These are phyloP conservation scores for Vigna reflexopilosa DNA, from an alignment of 306 rosid species.

Conservation along the genomic window DNA sequence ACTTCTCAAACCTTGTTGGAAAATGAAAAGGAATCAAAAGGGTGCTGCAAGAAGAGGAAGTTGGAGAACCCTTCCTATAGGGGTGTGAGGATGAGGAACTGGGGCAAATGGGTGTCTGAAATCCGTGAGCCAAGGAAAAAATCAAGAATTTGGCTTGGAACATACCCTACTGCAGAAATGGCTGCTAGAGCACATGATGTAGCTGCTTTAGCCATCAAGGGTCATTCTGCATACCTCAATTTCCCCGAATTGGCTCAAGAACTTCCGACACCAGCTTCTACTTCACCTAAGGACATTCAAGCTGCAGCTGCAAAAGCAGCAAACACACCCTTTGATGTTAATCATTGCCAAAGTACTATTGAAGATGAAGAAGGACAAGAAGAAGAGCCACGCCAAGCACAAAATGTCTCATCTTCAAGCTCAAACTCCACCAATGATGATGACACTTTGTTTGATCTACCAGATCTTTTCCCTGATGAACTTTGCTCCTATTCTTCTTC, in stretches of 20 bases:
- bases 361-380: neutral
- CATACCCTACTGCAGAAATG: conserved; percentile 86
- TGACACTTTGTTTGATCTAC: conserved; percentile 78
- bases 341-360: neutral
- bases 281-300: conserved; percentile 84
- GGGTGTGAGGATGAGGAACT: conserved; percentile 81
- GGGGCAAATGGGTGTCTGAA: conserved; percentile 97
- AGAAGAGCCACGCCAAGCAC: conserved; percentile 42
- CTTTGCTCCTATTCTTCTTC: conserved; percentile 57
- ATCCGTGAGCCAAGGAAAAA: conserved; percentile 91
- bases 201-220: conserved; percentile 87
- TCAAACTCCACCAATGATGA: conserved; percentile 55
- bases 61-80: conserved; percentile 55
- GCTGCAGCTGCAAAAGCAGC: conserved; percentile 88
- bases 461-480: conserved; percentile 75
- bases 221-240: conserved; percentile 76
- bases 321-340: conserved; percentile 40
- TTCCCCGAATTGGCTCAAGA: conserved; percentile 68
- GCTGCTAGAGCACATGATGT: conserved; percentile 97
- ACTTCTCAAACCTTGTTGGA: conserved; percentile 26
- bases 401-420: conserved; percentile 34
- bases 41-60: conserved; percentile 51
- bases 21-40: conserved; percentile 43
- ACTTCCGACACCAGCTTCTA: conserved; percentile 73
- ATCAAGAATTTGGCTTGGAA: conserved; percentile 93